These are phyloP conservation scores for Scutellaria barbata DNA, from an alignment of 257 asterid genomes.

Conservation along the genomic window DNA sequence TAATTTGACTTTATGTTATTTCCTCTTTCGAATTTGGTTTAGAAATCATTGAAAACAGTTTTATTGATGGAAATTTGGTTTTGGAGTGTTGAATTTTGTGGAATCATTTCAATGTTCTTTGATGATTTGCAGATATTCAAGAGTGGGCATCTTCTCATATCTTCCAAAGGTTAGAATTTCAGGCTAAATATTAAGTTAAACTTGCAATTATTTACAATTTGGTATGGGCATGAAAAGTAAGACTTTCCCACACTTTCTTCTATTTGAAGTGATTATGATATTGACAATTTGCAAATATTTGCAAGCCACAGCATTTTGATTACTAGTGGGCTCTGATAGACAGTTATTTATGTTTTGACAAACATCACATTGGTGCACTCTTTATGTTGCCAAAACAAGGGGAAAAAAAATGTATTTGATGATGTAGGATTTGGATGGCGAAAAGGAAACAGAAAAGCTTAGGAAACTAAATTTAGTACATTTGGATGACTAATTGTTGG, in stretches of 20 bases:
- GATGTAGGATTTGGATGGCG: conserved; percentile 19
- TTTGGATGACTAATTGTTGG: conserved; percentile 26
- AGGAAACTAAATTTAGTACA: background rate
- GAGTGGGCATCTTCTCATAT: conserved; percentile 91
- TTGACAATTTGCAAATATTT: conserved; percentile 22
- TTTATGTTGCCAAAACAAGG: background rate
- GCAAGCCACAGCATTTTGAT: conserved; percentile 14
- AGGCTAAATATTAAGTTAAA: background rate
- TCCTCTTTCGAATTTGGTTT: conserved; percentile 22
- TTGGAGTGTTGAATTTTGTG: conserved; percentile 30
- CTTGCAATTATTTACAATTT: background rate
- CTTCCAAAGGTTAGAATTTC: conserved; percentile 79
- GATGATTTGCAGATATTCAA: conserved; percentile 78
- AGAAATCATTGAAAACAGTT: background rate
- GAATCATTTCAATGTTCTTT: conserved; percentile 20
- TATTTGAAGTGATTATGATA: conserved; percentile 24
- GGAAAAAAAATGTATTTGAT: background rate
- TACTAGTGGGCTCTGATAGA: conserved; percentile 15
- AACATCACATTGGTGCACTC: background rate
- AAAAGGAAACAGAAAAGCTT: conserved; percentile 3
- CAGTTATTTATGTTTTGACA: background rate
- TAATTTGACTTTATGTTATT: conserved; percentile 2
- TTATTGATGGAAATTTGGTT: background rate
- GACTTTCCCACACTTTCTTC: background rate
- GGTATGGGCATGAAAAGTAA: background rate